Evolutionary conservation across 176 grass and related monocot genomes (phyloP), one percentile per base, ranked within the genome.

Genomic region (Cocos nucifera): DNA sequence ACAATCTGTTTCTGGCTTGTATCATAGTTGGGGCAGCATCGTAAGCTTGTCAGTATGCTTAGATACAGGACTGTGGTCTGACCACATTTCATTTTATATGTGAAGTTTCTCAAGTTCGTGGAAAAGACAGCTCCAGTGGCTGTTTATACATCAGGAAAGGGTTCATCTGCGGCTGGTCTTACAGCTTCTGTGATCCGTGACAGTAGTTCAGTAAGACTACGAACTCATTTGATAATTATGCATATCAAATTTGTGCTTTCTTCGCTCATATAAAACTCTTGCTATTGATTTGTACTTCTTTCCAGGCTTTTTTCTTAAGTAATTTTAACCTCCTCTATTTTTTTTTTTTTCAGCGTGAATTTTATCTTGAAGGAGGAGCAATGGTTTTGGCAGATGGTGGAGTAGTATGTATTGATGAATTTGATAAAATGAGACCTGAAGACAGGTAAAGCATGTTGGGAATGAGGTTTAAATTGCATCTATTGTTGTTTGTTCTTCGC

Each of bases 371-470:
- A 88, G 93, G 93, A 69, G 93, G 93, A 26, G 93, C 93, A 22
- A 98, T 98, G 87, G 93, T 98, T 71, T 80, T 98, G 66, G 84
- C 87, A 53, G 93, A 98, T 68, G 87, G 93, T 51, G 93, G 93
- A 76, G 93, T 98, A 23, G 93, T 92, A 57, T 98, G 93, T 58
- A 98, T 98, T 26, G 87, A 98, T 61, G 93, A 92, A 56, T 98
- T 98, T 79, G 93, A 98, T 69, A 98, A 98, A 78, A 98, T 98
- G 93, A 88, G 93, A 62, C 73, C 93, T 64, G 93, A 98, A 88
- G 93, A 98, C 62, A 85, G 93, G 87, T 92, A 80, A 32, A 17
- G 15, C 19, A 58, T 10, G 14, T 44, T 44, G 10, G 35, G 35
- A 62, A 53, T 2, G 54, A 15, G 28, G 58, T 71, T n/a, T 25